A percentile compares a stretch with the other conserved stretches of the same genome.
Conservation (phyloP, 257 asterid genomes). For the Solanum verrucosum region DNA sequence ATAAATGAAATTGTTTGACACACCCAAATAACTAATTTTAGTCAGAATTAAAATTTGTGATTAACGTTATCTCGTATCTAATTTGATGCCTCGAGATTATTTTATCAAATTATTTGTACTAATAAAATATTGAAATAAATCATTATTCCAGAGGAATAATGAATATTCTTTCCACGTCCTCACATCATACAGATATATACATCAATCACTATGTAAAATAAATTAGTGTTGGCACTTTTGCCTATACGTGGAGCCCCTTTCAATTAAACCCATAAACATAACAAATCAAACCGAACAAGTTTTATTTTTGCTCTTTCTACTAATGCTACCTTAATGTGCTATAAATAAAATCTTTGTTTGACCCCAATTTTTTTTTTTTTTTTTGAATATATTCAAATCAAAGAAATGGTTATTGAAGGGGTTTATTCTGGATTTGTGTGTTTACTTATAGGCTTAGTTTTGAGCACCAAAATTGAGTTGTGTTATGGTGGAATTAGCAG, state of each 20-base stretch:
- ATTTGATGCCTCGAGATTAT: background rate
- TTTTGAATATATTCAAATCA: background rate
- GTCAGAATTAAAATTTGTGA: background rate
- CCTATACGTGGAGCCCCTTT: background rate
- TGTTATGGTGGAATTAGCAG: slow-evolving; percentile 38
- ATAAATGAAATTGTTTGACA: background rate
- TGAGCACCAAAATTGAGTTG: background rate
- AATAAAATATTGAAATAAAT: background rate
- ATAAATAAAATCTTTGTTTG: background rate
- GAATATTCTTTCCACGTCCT: background rate
- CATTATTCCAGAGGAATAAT: background rate
- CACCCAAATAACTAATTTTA: background rate
- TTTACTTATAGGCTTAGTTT: background rate
- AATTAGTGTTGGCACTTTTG: background rate
- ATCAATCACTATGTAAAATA: background rate
- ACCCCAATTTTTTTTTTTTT: background rate
- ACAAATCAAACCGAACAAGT: background rate
- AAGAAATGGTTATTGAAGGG: background rate
- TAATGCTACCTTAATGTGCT: background rate
- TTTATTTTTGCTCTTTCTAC: background rate
- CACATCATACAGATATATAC: background rate
- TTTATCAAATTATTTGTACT: background rate
- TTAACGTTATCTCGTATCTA: background rate
- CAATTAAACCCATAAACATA: background rate
- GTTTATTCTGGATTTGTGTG: background rate